Percentiles rank a stretch among this genome's conserved stretches.
phyloP scores from a whole-genome alignment of 805 yeast genomes.

The Ogataea paraovalis region DNA sequence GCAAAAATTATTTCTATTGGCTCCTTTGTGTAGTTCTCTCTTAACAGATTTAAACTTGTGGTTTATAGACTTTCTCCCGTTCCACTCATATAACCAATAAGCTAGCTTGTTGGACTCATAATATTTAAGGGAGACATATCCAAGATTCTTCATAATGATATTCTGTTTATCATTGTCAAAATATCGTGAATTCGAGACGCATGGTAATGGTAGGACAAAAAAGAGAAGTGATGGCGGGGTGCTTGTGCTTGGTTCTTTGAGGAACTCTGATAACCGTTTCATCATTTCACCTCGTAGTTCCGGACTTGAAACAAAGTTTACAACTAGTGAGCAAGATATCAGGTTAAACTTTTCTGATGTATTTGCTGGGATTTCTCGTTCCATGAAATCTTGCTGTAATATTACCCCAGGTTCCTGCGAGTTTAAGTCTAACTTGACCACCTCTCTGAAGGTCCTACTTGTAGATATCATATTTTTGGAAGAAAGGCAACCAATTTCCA shows the following conservation, averaged over 20 bases:
- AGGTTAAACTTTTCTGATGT: conserved; percentile 52
- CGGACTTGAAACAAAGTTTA: conserved; percentile 82
- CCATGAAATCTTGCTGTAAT: conserved; percentile 78
- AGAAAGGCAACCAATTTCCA: conserved; percentile 83
- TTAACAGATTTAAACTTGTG: conserved; percentile 32
- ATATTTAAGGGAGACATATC: conserved; percentile 44
- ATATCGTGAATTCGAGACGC: conserved; percentile 79
- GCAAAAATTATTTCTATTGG: conserved; percentile 66
- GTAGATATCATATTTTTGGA: conserved; percentile 65
- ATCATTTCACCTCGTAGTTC: conserved; percentile 76
- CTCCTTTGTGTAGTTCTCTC: conserved; percentile 52
- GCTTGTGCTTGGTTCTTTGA: conserved; percentile 36
- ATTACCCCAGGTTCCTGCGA: conserved; percentile 69
- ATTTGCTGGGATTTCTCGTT: conserved; percentile 53
- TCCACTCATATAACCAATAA: conserved; percentile 63
- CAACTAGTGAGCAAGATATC: conserved; percentile 79
- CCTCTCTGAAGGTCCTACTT: conserved; percentile 45
- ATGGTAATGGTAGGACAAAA: conserved; percentile 85
- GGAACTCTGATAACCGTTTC: conserved; percentile 50
- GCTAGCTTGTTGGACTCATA: conserved; percentile 68
- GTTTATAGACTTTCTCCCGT: conserved; percentile 23
- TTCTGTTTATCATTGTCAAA: conserved; percentile 42
- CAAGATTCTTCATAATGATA: conserved; percentile 53
- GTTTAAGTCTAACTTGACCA: conserved; percentile 71
- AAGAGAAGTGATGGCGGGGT: conserved; percentile 44